A percentile compares a stretch with the other conserved stretches of the same genome.
phyloP scores from a whole-genome alignment of 495 filamentous ascomycete species.

The Penicillium roqueforti region DNA sequence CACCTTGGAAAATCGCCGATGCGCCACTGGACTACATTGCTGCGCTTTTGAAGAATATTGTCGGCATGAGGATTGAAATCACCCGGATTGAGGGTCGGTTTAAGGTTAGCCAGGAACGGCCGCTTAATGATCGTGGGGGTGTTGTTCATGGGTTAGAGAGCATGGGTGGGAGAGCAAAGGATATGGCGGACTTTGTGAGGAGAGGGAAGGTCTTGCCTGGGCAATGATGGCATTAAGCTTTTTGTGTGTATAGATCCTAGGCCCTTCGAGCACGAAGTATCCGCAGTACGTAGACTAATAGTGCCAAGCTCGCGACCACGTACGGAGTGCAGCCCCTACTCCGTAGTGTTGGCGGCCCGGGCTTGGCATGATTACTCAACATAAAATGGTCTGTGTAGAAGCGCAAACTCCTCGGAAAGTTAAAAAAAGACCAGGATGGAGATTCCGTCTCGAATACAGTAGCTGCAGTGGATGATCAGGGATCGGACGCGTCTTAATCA shows the following conservation, averaged over 20 bases:
- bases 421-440: background rate
- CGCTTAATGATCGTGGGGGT: constrained; percentile 38
- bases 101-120: constrained; percentile 54
- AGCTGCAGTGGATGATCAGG: constrained; percentile 4
- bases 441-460: constrained; percentile 18
- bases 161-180: constrained; percentile 10
- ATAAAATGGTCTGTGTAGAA: too few species aligned
- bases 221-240: background rate
- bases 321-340: too few species aligned
- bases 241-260: background rate
- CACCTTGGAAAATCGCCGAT: constrained; percentile 45
- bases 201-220: constrained; percentile 3
- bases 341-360: background rate
- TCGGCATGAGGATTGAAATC: constrained; percentile 47
- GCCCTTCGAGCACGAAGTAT: background rate
- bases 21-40: constrained; percentile 44
- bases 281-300: background rate
- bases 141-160: constrained; percentile 45
- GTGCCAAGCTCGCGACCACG: background rate
- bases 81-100: constrained; percentile 46
- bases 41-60: constrained; percentile 46
- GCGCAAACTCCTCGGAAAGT: background rate
- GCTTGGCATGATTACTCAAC: background rate
- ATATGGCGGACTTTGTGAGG: constrained; percentile 21
- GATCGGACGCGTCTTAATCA: background rate